Conservation (phyloP, 2,329 filamentous ascomycete genomes). For the Bisporella sp. region DNA sequence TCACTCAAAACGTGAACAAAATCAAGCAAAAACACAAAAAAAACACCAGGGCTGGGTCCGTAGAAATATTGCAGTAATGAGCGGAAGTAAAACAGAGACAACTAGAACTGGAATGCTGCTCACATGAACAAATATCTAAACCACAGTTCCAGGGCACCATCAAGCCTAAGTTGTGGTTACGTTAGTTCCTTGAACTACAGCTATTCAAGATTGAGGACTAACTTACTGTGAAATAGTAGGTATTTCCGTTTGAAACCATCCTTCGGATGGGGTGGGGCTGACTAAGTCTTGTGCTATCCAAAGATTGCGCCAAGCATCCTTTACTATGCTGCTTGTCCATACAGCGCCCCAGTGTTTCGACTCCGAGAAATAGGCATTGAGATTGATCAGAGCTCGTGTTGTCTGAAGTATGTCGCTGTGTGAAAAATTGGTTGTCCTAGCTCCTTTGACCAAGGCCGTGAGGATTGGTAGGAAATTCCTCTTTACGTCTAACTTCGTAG, state of each 20-base stretch:
- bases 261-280: slow-evolving; percentile 32
- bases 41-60: too few species aligned
- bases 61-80: not conserved
- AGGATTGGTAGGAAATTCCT: slow-evolving; percentile 47
- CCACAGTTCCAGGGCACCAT: slow-evolving; percentile 39
- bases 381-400: slow-evolving; percentile 19
- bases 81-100: not conserved
- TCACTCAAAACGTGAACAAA: too few species aligned
- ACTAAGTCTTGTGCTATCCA: slow-evolving; percentile 38
- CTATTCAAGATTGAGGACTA: not conserved
- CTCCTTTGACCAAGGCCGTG: slow-evolving; percentile 41
- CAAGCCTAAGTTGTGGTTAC: slow-evolving; percentile 21
- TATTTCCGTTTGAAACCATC: slow-evolving; percentile 38
- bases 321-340: slow-evolving; percentile 39
- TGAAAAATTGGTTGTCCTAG: slow-evolving; percentile 38
- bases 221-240: slow-evolving; percentile 35
- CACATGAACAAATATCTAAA: slow-evolving; percentile 38
- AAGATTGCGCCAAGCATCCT: slow-evolving; percentile 36
- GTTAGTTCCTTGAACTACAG: too few species aligned
- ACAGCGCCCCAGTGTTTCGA: slow-evolving; percentile 38
- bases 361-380: slow-evolving; percentile 30
- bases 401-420: slow-evolving; percentile 37
- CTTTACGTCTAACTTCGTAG: slow-evolving; percentile 38
- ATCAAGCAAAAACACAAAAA: too few species aligned
- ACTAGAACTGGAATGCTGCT: not conserved